phyloP scores from a whole-genome alignment of 805 yeast species.

The Yarrowia sp. region DNA sequence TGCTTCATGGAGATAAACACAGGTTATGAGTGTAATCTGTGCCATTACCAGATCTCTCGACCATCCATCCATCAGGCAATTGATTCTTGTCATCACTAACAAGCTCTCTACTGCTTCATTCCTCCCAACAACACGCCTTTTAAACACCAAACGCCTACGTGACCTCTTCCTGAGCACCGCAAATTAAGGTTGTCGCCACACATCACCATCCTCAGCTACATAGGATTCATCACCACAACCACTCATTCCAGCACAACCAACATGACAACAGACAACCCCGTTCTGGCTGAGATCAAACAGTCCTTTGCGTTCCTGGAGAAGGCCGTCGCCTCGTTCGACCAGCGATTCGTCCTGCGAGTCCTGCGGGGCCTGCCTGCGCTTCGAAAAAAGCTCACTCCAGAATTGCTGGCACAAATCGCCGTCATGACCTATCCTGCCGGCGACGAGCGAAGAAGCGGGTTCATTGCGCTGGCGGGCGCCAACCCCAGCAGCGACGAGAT shows the following conservation, averaged over 20 bases:
- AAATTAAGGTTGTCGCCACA: slow-evolving; percentile 11
- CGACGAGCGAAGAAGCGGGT: slow-evolving; percentile 39
- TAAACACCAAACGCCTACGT: not conserved
- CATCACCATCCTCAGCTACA: slow-evolving; percentile 9
- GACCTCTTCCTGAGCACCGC: not conserved
- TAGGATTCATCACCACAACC: not conserved
- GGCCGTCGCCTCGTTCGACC: slow-evolving; percentile 72
- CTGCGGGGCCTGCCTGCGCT: slow-evolving; percentile 77
- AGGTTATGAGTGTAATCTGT: slow-evolving; percentile 14
- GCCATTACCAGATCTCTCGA: not conserved
- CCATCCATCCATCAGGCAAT: not conserved
- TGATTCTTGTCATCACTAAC: too few species aligned
- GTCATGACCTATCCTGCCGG: slow-evolving; percentile 53
- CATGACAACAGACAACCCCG: slow-evolving; percentile 20
- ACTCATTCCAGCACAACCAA: not conserved
- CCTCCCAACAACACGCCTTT: not conserved
- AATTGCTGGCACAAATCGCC: slow-evolving; percentile 55
- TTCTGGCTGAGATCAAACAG: slow-evolving; percentile 38
- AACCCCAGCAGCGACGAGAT: slow-evolving; percentile 36
- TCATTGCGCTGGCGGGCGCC: slow-evolving; percentile 33
- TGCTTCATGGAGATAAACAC: too few species aligned
- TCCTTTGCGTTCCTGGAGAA: slow-evolving; percentile 52
- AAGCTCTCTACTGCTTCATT: too few species aligned
- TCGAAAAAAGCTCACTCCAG: slow-evolving; percentile 60
- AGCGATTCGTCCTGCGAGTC: slow-evolving; percentile 81